Base-by-base conservation (phyloP, 306 rosid genomes). In the Pterocarpus santalinus region DNA sequence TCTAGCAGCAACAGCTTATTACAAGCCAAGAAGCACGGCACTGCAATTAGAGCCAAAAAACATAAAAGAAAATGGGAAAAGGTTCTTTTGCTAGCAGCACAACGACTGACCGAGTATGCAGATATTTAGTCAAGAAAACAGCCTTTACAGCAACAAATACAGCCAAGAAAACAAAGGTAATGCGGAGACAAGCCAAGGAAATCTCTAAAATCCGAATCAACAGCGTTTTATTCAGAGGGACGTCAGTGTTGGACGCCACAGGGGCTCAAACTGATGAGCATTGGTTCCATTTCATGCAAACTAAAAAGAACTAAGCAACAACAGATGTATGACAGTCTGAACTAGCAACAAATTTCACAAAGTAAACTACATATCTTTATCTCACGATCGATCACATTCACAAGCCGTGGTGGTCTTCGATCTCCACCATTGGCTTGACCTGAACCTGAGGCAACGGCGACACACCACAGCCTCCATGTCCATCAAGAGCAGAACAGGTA, bases 381-480 rank as follows among this genome's bases (percentile, higher is more conserved):
- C 47, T 58, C 12, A 14, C 55, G 35, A 61, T 51, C 52, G n/a
- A 35, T 83, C 73, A 63, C 49, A 49, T 34, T 79, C 84, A 84
- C 64, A 86, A 85, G 53, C 93, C 97, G 78, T 89, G 90, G 81
- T 86, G 96, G 56, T 91, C 97, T 83, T 91, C 97, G 15, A 88
- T 88, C 69, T 91, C 93, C 82, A 72, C 90, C 74, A 69, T 67
- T 13, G 85, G 81, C 71, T 80, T 83, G 35, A 46, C 89, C 61
- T 76, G 84, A 64, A 35, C 85, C 53, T 82, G 86, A 74, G 90
- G 86, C 82, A 77, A 80, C 0, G 92, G 90, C 2, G 71, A 44
- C 68, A 83, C 69, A 57, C 32, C 79, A 68, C 92, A 88, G 49
- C 61, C 63, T 74, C 85, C 89, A 53, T 46, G 81, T 5, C 76